A percentile compares a stretch with the other conserved stretches of the same genome.
phyloP scores from a whole-genome alignment of 768 basidiomycete species.

The Suillus paluster region DNA sequence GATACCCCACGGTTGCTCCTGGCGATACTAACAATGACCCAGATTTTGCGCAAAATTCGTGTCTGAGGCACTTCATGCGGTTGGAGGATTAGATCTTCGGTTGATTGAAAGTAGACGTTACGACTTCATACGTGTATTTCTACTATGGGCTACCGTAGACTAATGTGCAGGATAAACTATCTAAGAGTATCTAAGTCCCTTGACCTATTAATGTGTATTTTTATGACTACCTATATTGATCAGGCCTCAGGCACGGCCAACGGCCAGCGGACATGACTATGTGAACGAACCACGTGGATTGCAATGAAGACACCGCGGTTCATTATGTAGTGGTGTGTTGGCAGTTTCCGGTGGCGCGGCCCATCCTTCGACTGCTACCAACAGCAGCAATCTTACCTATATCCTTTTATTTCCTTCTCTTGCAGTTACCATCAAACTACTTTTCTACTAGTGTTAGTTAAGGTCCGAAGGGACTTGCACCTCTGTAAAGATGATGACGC shows the following conservation, averaged over 20 bases:
- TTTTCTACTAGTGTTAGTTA: slow-evolving; percentile 4
- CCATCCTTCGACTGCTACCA: slow-evolving; percentile 2
- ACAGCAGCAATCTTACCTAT: background rate
- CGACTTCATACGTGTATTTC: slow-evolving; percentile 3
- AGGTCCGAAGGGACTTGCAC: slow-evolving; percentile 8
- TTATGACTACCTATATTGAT: background rate
- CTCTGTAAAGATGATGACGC: slow-evolving; percentile 54
- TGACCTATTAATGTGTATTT: background rate
- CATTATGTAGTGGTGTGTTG: background rate
- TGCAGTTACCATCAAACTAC: slow-evolving; percentile 1
- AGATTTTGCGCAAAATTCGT: slow-evolving; percentile 35
- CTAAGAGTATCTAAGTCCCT: background rate
- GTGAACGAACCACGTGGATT: background rate
- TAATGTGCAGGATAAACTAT: background rate
- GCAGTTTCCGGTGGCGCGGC: background rate
- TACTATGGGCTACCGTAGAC: background rate
- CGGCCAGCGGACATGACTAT: background rate
- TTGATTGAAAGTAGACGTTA: background rate
- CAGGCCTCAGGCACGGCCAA: background rate
- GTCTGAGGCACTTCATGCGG: slow-evolving; percentile 33
- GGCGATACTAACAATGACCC: slow-evolving; percentile 1
- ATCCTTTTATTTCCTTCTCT: slow-evolving; percentile 1
- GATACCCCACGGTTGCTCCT: background rate
- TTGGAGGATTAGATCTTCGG: slow-evolving; percentile 20
- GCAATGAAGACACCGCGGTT: background rate